Evolutionary conservation across 257 asterid genomes (phyloP).

Genomic region (Lantana camara): DNA sequence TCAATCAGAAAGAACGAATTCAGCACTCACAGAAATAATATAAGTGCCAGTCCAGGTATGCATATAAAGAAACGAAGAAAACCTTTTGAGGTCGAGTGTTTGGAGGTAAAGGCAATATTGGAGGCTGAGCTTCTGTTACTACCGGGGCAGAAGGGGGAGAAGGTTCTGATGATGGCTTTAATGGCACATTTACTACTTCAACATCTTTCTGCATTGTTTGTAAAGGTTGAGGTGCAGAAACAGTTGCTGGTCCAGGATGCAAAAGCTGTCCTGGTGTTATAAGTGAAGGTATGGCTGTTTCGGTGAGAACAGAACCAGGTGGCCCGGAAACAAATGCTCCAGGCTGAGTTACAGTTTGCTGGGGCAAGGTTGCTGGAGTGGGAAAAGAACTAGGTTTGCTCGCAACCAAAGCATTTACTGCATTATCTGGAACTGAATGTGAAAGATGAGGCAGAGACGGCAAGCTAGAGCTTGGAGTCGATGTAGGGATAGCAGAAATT

Average conservation of each 20-base stretch:
- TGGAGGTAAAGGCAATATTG: slow-evolving; percentile 76
- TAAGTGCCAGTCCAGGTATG: not conserved
- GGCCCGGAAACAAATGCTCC: slow-evolving; percentile 44
- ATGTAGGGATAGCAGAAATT: slow-evolving; percentile 36
- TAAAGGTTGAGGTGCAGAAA: slow-evolving; percentile 46
- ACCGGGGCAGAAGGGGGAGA: slow-evolving; percentile 41
- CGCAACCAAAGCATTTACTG: slow-evolving; percentile 38
- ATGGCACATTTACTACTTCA: slow-evolving; percentile 75
- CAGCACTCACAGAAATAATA: not conserved
- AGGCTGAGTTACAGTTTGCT: slow-evolving; percentile 44
- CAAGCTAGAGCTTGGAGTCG: slow-evolving; percentile 41
- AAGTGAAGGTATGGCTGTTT: slow-evolving; percentile 59
- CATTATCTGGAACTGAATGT: slow-evolving; percentile 46
- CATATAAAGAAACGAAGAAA: slow-evolving; percentile 18
- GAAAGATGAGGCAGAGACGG: slow-evolving; percentile 45
- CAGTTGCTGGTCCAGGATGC: slow-evolving; percentile 54
- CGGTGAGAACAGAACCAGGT: slow-evolving; percentile 47
- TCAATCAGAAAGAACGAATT: slow-evolving; percentile 10
- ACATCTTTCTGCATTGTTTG: slow-evolving; percentile 78
- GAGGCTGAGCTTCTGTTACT: slow-evolving; percentile 72
- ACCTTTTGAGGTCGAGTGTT: slow-evolving; percentile 68
- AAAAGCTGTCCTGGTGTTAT: slow-evolving; percentile 91
- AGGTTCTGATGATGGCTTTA: slow-evolving; percentile 45
- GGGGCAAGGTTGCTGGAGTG: slow-evolving; percentile 48
- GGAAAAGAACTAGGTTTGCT: slow-evolving; percentile 41